phyloP scores from a whole-genome alignment of 805 yeast genomes.

The Candida ponderosae region DNA sequence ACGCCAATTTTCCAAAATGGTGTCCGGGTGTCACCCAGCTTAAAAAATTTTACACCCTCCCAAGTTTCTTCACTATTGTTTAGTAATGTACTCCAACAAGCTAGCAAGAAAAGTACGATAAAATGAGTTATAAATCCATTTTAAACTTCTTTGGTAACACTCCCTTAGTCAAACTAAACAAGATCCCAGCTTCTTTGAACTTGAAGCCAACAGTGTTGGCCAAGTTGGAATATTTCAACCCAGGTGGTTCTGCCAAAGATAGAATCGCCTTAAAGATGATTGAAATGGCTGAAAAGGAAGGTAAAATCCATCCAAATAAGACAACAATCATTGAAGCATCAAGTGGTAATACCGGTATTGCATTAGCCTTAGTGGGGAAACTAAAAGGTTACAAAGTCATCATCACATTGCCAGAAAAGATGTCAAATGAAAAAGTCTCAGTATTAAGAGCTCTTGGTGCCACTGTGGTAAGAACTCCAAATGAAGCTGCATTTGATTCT shows the following conservation, averaged over 20 bases:
- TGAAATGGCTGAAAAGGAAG: constrained; percentile 72
- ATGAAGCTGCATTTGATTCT: constrained; percentile 89
- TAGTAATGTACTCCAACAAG: not conserved
- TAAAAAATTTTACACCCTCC: not conserved
- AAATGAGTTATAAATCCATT: constrained; percentile 24
- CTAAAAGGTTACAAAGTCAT: constrained; percentile 82
- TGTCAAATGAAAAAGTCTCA: constrained; percentile 86
- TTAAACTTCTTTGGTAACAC: constrained; percentile 82
- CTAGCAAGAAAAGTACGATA: not conserved
- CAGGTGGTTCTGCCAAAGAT: constrained; percentile 88
- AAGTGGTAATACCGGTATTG: constrained; percentile 89
- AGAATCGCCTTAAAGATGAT: constrained; percentile 85
- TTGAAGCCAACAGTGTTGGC: constrained; percentile 66
- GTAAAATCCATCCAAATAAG: constrained; percentile 76
- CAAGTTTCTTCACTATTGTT: not conserved
- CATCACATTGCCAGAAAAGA: constrained; percentile 84
- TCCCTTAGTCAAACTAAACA: constrained; percentile 68
- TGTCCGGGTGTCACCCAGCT: not conserved
- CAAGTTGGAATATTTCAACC: constrained; percentile 76
- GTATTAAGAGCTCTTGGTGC: constrained; percentile 87
- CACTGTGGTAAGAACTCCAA: constrained; percentile 84
- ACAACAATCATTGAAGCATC: constrained; percentile 78
- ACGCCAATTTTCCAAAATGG: not conserved
- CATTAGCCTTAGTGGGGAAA: constrained; percentile 81
- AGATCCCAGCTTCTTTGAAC: constrained; percentile 68